phyloP scores from a whole-genome alignment of 2,329 filamentous ascomycete species.

The Thelonectria rubi region DNA sequence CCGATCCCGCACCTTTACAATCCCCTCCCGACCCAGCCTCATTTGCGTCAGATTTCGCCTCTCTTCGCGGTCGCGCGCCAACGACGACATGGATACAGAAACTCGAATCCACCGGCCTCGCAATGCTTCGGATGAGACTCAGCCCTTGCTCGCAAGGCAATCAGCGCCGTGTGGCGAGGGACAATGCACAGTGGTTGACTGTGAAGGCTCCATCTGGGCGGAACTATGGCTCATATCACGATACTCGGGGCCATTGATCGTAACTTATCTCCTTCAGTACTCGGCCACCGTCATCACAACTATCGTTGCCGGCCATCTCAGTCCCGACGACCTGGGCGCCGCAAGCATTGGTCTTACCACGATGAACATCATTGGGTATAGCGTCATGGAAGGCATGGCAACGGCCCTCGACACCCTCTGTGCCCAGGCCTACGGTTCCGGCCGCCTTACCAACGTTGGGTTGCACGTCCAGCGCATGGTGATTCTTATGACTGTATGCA shows the following conservation, averaged over 20 bases:
- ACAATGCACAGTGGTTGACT: neutral
- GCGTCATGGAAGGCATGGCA: conserved; percentile 48
- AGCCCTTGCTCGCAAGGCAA: conserved; percentile 22
- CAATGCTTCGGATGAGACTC: conserved; percentile 15
- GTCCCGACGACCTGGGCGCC: conserved; percentile 62
- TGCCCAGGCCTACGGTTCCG: conserved; percentile 46
- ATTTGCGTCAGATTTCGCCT: neutral
- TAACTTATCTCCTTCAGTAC: conserved; percentile 64
- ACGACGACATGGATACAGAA: neutral
- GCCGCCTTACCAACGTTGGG: conserved; percentile 58
- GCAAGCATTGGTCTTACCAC: conserved; percentile 62
- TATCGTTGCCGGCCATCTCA: conserved; percentile 61
- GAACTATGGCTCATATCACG: conserved; percentile 34
- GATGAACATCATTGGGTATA: conserved; percentile 62
- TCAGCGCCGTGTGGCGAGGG: neutral
- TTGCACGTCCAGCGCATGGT: conserved; percentile 63
- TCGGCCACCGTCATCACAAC: conserved; percentile 61
- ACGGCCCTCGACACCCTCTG: conserved; percentile 42
- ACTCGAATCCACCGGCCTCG: neutral
- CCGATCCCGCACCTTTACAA: neutral
- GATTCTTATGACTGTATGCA: conserved; percentile 57
- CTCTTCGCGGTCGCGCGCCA: too few relatives aligned
- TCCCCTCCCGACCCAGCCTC: neutral
- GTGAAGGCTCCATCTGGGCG: conserved; percentile 20
- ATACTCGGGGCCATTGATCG: conserved; percentile 56